Percentiles rank a stretch among this genome's conserved stretches.
These are phyloP conservation scores for Colletotrichum noveboracense DNA, from an alignment of 2,329 filamentous ascomycete genomes.

Conservation along the genomic window DNA sequence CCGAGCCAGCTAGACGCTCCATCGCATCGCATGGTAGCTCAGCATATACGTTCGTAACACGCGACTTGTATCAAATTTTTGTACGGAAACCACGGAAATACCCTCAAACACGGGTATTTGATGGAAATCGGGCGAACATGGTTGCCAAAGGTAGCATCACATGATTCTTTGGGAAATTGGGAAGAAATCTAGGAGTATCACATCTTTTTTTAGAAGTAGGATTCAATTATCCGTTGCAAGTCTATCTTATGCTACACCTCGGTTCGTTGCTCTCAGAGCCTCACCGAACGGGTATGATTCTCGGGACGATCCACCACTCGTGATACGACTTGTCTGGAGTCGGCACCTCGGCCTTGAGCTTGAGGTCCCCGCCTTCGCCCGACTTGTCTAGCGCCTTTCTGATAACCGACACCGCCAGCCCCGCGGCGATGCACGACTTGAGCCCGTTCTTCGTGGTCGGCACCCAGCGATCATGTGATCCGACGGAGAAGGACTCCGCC, in stretches of 20 bases:
- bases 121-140: not conserved
- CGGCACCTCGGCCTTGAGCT: constrained; percentile 58
- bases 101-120: not conserved
- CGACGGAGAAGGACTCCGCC: constrained; percentile 58
- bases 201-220: not conserved
- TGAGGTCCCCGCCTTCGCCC: constrained; percentile 32
- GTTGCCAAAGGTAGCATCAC: not conserved
- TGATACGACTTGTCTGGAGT: constrained; percentile 61
- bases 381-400: constrained; percentile 57
- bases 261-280: not conserved
- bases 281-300: constrained; percentile 34
- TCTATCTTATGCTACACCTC: not conserved
- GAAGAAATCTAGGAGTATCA: not conserved
- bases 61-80: constrained; percentile 7
- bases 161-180: not conserved
- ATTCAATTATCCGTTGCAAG: not conserved
- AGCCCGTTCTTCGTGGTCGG: constrained; percentile 63
- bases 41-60: not conserved
- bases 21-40: not conserved
- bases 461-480: constrained; percentile 67
- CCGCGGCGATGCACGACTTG: constrained; percentile 74
- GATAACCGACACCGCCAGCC: constrained; percentile 66
- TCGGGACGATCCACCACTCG: constrained; percentile 70
- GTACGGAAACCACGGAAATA: not conserved
- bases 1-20: constrained; percentile 7